Conservation (phyloP, 768 basidiomycete species). For the Mycena pura region DNA sequence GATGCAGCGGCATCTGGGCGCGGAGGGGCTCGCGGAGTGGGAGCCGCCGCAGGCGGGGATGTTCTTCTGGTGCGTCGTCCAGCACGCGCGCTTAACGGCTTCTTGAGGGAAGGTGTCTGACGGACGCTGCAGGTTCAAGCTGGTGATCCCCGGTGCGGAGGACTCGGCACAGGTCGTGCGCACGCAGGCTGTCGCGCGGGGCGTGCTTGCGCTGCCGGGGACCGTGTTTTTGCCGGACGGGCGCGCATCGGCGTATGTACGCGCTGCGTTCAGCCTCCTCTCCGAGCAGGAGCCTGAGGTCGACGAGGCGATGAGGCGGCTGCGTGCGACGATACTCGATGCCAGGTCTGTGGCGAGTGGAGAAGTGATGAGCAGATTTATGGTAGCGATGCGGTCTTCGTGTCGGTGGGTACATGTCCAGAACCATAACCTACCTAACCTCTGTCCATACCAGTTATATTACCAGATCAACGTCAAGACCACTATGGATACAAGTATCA, state of each 20-base stretch:
- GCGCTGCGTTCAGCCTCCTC: conserved; percentile 82
- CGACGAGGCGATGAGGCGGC: conserved; percentile 72
- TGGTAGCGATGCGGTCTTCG: too few species aligned
- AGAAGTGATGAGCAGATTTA: too few species aligned
- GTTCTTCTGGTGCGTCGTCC: conserved; percentile 80
- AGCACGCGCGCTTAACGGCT: neutral
- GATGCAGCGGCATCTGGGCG: conserved; percentile 73
- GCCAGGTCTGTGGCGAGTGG: conserved; percentile 30
- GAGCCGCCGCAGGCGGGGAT: conserved; percentile 77
- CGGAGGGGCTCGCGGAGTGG: conserved; percentile 73
- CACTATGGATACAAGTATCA: too few species aligned
- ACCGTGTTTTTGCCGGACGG: conserved; percentile 80
- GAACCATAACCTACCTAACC: too few species aligned
- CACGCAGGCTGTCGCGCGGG: conserved; percentile 76
- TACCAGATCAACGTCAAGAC: too few species aligned
- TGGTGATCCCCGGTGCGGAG: conserved; percentile 56
- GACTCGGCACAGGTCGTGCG: conserved; percentile 80
- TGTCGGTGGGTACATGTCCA: too few species aligned
- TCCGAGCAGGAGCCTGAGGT: conserved; percentile 71
- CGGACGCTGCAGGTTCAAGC: conserved; percentile 66
- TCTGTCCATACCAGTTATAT: too few species aligned
- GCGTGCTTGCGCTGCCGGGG: conserved; percentile 91
- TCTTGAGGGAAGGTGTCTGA: neutral
- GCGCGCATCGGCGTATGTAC: conserved; percentile 72
- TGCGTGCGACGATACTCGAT: conserved; percentile 50